Evolutionary conservation across 495 filamentous ascomycete species (phyloP), one percentile per base, ranked within the genome.

Genomic region (Neurospora intermedia): DNA sequence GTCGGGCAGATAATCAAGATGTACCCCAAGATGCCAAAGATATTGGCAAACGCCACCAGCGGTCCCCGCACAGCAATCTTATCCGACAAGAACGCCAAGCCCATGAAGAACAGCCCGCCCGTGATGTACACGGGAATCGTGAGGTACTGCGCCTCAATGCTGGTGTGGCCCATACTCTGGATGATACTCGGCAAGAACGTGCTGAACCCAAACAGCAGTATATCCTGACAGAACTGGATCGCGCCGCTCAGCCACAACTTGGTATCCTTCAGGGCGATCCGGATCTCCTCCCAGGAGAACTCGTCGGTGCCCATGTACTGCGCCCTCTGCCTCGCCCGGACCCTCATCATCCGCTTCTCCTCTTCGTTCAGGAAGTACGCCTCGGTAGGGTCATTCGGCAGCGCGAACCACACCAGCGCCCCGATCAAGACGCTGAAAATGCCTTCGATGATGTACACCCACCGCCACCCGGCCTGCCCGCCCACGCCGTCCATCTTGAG

Each of bases 381-480:
- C 0, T 78, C 80, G 1, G 73, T 69, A 0, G 88, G 88, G 38
- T 85, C 89, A 69, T 89, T 87, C 42, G 85, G 83, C 20, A 91
- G 82, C 7, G 74, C 74, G 79, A 92, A 93, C 42, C 88, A 91
- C 9, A 87, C 83, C 2, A 93, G 41, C 42, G 86, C 69, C 5
- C 31, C 91, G n/a, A 93, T 83, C 23, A 93, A 78, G 66, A 86
- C 86, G 18, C 93, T 95, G 54, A 93, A 4, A 4, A 94, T 82
- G 0, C 93, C 93, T 77, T 94, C 92, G 35, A 92, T 83, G 72
- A 88, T 85, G 79, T 92, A 93, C 38, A 94, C 92, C 92, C 92
- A 94, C 5, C 89, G 84, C 92, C 92, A 94, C 2, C 91, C 91
- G 0, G 81, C 80, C 72, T 88, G 87, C 0, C 90, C 90, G 6